Conservation (phyloP, 768 basidiomycete genomes). For the Leccinum imitatum region DNA sequence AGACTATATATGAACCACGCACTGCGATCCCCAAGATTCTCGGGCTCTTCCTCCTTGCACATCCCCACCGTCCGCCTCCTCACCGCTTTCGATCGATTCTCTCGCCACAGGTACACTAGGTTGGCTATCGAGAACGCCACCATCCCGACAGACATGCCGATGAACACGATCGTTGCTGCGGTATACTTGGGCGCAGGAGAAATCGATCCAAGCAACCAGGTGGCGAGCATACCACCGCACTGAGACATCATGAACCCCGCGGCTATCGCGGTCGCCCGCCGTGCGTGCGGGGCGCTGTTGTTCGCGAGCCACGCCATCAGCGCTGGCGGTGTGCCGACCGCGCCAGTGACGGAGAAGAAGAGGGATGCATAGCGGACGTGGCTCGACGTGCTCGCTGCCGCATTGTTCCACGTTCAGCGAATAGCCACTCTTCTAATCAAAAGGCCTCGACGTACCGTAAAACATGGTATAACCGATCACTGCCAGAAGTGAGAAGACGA, state of each 20-base stretch:
- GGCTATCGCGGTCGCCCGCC: not conserved
- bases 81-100: not conserved
- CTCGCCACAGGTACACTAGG: not conserved
- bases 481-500: slow-evolving; percentile 43
- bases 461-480: slow-evolving; percentile 57
- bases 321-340: not conserved
- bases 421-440: not conserved
- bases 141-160: not conserved
- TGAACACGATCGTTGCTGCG: not conserved
- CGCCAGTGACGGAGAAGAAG: not conserved
- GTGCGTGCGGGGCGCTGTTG: not conserved
- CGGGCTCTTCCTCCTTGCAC: not conserved
- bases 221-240: not conserved
- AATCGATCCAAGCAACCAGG: not conserved
- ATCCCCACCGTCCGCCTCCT: not conserved
- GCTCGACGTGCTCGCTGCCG: not conserved
- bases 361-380: not conserved
- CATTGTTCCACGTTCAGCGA: not conserved
- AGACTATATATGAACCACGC: not conserved
- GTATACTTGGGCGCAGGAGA: not conserved
- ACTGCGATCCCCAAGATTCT: not conserved
- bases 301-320: not conserved
- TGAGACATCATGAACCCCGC: not conserved
- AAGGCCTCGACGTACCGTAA: slow-evolving; percentile 38
- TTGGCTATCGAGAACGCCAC: not conserved